Evolutionary conservation across 2,329 filamentous ascomycete genomes (phyloP).

Genomic region (Dothistroma septosporum): DNA sequence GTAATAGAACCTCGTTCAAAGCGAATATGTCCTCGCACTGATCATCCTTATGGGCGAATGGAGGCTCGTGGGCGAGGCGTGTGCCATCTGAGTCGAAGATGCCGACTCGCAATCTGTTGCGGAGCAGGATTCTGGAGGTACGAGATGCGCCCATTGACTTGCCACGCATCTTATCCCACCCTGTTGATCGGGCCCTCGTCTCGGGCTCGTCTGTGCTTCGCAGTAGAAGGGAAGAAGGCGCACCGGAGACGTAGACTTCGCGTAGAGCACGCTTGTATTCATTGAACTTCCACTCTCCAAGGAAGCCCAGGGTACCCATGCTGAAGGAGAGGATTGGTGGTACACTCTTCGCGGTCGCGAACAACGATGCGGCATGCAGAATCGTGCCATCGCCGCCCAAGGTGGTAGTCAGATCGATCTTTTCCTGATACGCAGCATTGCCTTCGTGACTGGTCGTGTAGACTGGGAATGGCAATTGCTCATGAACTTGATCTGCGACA

Average conservation of each 20-base stretch:
- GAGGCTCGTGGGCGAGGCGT: slow-evolving; percentile 35
- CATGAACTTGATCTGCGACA: slow-evolving; percentile 68
- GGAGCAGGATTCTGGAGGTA: slow-evolving; percentile 75
- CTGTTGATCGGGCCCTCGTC: slow-evolving; percentile 27
- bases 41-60: slow-evolving; percentile 30
- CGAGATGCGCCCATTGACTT: slow-evolving; percentile 75
- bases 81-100: slow-evolving; percentile 69
- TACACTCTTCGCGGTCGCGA: slow-evolving; percentile 73
- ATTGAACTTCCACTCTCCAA: slow-evolving; percentile 93
- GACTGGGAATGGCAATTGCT: slow-evolving; percentile 67
- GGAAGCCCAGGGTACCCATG: slow-evolving; percentile 92
- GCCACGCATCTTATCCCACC: slow-evolving; percentile 71
- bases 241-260: slow-evolving; percentile 83
- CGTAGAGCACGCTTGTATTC: slow-evolving; percentile 90
- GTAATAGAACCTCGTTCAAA: slow-evolving; percentile 92
- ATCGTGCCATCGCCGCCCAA: slow-evolving; percentile 93
- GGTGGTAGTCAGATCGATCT: slow-evolving; percentile 84
- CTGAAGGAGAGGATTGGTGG: slow-evolving; percentile 92
- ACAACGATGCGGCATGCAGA: slow-evolving; percentile 77
- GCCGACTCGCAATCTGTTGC: slow-evolving; percentile 81
- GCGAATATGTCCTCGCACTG: slow-evolving; percentile 56
- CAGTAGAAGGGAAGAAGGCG: slow-evolving; percentile 31
- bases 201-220: slow-evolving; percentile 23
- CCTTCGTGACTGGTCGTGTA: slow-evolving; percentile 48
- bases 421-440: slow-evolving; percentile 61